A percentile compares a stretch with the other conserved stretches of the same genome.
phyloP scores from a whole-genome alignment of 169 alveolate species.

The Babesia divergens region DNA sequence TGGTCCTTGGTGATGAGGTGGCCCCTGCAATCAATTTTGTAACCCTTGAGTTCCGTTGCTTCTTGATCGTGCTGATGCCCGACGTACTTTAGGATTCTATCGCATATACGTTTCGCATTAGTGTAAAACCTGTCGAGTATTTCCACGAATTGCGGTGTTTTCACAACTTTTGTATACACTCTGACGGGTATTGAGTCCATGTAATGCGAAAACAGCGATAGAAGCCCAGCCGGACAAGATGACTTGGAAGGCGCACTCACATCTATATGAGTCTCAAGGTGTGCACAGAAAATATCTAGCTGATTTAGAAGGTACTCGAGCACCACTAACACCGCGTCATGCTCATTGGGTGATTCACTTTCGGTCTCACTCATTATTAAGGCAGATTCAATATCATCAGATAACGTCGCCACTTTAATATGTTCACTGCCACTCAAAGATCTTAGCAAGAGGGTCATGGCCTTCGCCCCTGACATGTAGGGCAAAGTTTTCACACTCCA shows the following conservation, averaged over 20 bases:
- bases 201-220: constrained; percentile 18
- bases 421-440: not conserved
- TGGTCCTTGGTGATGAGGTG: not conserved
- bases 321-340: not conserved
- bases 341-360: not conserved
- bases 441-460: constrained; percentile 8
- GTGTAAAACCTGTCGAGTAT: not conserved
- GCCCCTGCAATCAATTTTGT: constrained; percentile 26
- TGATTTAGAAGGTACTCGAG: not conserved
- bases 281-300: not conserved
- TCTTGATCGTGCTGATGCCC: constrained; percentile 13
- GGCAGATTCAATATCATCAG: not conserved
- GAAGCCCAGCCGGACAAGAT: constrained; percentile 17
- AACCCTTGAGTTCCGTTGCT: not conserved
- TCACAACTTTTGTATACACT: constrained; percentile 11
- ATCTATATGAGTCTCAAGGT: not conserved
- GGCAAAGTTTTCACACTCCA: constrained; percentile 31
- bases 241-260: not conserved
- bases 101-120: not conserved
- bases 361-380: not conserved
- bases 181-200: constrained; percentile 17
- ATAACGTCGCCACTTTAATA: not conserved
- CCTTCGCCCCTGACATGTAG: constrained; percentile 19
- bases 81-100: constrained; percentile 6
- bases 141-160: not conserved